Conservation (phyloP, 2,329 filamentous ascomycete species). For the Trichoderma oligosporum region DNA sequence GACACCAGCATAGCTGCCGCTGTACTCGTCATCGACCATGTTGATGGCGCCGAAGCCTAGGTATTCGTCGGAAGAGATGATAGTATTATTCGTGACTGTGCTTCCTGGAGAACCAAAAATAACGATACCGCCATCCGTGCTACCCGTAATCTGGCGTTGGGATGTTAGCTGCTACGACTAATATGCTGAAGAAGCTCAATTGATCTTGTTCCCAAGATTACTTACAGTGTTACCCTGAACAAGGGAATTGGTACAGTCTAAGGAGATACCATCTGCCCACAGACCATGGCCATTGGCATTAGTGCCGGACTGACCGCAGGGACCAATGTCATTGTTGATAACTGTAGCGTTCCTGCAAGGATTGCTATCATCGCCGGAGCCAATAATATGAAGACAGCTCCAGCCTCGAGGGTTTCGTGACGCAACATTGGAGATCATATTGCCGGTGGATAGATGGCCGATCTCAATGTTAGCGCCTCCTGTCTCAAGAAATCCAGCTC, state of each 20-base stretch:
- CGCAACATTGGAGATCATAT: slow-evolving; percentile 23
- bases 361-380: slow-evolving; percentile 23
- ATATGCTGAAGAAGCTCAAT: too few species aligned
- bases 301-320: slow-evolving; percentile 25
- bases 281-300: slow-evolving; percentile 22
- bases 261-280: slow-evolving; percentile 28
- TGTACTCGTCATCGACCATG: slow-evolving; percentile 27
- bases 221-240: slow-evolving; percentile 26
- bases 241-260: slow-evolving; percentile 25
- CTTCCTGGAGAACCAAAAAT: slow-evolving; percentile 27
- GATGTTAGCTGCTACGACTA: background rate
- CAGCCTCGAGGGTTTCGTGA: slow-evolving; percentile 26
- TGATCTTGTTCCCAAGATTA: background rate
- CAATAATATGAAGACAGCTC: slow-evolving; percentile 29
- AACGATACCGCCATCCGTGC: slow-evolving; percentile 28
- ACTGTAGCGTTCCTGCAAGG: slow-evolving; percentile 26
- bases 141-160: slow-evolving; percentile 22
- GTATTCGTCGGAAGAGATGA: slow-evolving; percentile 24
- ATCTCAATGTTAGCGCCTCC: slow-evolving; percentile 29
- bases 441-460: slow-evolving; percentile 24
- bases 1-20: slow-evolving; percentile 26
- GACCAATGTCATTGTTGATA: slow-evolving; percentile 27
- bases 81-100: slow-evolving; percentile 25
- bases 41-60: slow-evolving; percentile 29
- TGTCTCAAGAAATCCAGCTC: slow-evolving; percentile 23